Base-by-base conservation (phyloP, 2,329 filamentous ascomycete genomes). In the Penicillium palitans region DNA sequence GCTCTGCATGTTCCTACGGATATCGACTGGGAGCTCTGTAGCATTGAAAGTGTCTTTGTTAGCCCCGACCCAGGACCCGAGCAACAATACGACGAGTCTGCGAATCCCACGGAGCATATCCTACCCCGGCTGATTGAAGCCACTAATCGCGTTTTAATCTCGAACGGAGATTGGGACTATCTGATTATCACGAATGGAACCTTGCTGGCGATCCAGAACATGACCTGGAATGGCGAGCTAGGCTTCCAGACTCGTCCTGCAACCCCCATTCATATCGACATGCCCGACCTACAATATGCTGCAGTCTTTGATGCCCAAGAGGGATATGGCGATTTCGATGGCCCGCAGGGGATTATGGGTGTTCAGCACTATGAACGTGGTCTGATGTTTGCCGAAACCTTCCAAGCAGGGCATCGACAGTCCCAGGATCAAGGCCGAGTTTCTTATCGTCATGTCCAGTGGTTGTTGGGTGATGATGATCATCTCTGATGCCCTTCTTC, bases 191-290 rank as follows among this genome's bases (percentile, higher is more conserved):
- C 82, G 66, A 89, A 90, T 71, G 90, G 90, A 15, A 90, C 89
- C 0, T 79, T 93, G 2, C 77, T 93, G 9, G 81, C 83, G 2
- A 87, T 93, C 63, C 90, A 95, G 71, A 93, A 93, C 78, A 91
- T 93, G 86, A 93, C 89, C 0, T 93, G 87, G 86, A 85, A 86
- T 58, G 90, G 89, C 9, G 72, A 82, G 55, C 83, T 89, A 45
- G 90, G 90, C 0, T 93, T 95, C 80, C 84, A 87, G 68, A 70
- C 73, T 1, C 74, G 76, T 3, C 90, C 90, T 85, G 90, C 67
- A 87, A 69, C 61, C 3, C 70, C 69, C 0, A 70, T 75, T 55
- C 52, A 70, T 42, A 71, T 75, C 56, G 55, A 65, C 17, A 61
- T 74, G 9, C 65, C 68, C 0, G 82, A 87, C 58, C 84, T 88